Evolutionary conservation across 257 asterid species (phyloP).

Genomic region (Nyctanthes arbortristis): DNA sequence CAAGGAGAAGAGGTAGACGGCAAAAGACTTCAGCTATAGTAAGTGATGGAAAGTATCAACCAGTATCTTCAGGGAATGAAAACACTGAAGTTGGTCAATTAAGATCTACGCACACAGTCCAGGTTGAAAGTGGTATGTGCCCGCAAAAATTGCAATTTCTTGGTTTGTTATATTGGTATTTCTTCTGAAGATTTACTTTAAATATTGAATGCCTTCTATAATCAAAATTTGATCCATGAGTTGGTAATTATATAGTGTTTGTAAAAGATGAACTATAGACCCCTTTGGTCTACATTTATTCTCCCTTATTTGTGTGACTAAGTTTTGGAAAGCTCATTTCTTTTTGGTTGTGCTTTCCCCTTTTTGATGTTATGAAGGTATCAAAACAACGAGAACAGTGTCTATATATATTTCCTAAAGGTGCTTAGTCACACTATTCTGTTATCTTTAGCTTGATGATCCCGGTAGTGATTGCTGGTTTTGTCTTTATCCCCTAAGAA

Average conservation of each 20-base stretch:
- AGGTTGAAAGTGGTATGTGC: constrained; percentile 48
- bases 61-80: constrained; percentile 50
- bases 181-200: constrained; percentile 6
- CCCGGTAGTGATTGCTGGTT: background rate
- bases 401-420: background rate
- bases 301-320: background rate
- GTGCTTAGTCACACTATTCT: background rate
- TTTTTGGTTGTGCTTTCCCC: background rate
- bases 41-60: constrained; percentile 47
- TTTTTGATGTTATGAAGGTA: background rate
- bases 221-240: background rate
- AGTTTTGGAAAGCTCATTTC: background rate
- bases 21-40: constrained; percentile 48
- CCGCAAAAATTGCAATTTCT: background rate
- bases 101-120: constrained; percentile 34
- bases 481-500: background rate
- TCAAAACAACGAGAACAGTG: background rate
- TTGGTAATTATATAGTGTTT: too few relatives aligned
- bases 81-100: constrained; percentile 46
- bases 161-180: background rate
- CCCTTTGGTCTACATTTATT: background rate
- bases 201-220: constrained; percentile 7
- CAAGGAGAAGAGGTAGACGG: constrained; percentile 76
- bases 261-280: background rate
- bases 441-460: background rate